A percentile compares a stretch with the other conserved stretches of the same genome.
These are phyloP conservation scores for Metarhizium humberi DNA, from an alignment of 2,329 filamentous ascomycete species.

Conservation along the genomic window DNA sequence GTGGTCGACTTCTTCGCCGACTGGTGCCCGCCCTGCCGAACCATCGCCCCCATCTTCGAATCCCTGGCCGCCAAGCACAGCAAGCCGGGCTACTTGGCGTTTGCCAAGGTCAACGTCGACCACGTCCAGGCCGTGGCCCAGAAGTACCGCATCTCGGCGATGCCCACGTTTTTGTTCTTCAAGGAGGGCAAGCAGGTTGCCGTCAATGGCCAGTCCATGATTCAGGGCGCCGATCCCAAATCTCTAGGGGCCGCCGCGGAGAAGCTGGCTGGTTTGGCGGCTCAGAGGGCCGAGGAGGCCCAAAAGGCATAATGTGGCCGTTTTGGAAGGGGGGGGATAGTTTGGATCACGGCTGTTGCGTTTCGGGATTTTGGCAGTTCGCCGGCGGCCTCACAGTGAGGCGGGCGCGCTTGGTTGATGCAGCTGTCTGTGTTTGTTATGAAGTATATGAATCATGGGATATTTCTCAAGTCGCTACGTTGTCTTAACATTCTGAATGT, in stretches of 20 bases:
- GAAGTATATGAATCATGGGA: neutral
- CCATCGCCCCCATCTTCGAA: slow-evolving; percentile 38
- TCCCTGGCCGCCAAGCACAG: slow-evolving; percentile 32
- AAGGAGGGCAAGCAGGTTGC: slow-evolving; percentile 50
- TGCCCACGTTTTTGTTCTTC: slow-evolving; percentile 90
- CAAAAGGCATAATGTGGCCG: neutral
- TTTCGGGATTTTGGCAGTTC: neutral
- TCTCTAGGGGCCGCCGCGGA: slow-evolving; percentile 24
- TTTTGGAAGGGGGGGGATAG: neutral
- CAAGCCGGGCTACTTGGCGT: slow-evolving; percentile 11
- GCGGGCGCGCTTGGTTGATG: neutral
- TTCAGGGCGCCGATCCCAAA: slow-evolving; percentile 24
- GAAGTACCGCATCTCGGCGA: slow-evolving; percentile 73
- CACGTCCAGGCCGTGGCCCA: slow-evolving; percentile 32
- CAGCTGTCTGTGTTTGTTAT: neutral
- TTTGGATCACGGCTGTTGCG: neutral
- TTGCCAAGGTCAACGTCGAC: slow-evolving; percentile 15
- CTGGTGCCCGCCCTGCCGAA: slow-evolving; percentile 42
- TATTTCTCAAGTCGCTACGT: neutral
- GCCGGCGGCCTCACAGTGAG: neutral
- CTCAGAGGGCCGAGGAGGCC: slow-evolving; percentile 18
- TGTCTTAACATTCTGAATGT: neutral
- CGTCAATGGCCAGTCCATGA: slow-evolving; percentile 20
- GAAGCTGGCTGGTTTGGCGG: slow-evolving; percentile 27
- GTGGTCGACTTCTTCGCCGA: slow-evolving; percentile 40